These are phyloP conservation scores for Haplosporangium gracile DNA, from an alignment of 192 early-diverging fungal species.

Conservation along the genomic window DNA sequence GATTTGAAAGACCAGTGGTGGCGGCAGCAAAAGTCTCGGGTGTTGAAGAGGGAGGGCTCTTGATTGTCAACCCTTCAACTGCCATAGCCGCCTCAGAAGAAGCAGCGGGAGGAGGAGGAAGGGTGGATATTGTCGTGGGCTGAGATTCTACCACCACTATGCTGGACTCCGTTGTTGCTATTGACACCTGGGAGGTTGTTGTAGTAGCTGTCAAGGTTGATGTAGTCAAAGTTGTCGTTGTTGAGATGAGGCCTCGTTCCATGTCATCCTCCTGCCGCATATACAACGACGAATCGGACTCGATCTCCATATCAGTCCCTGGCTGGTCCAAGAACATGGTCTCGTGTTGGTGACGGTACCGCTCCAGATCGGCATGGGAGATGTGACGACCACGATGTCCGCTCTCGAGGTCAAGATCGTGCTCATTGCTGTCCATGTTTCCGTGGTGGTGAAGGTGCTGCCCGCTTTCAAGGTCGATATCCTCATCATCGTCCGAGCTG, in stretches of 20 bases:
- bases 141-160: slow-evolving; percentile 22
- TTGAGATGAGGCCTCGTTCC: neutral
- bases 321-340: slow-evolving; percentile 26
- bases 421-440: slow-evolving; percentile 39
- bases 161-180: neutral
- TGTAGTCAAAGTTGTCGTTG: neutral
- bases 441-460: neutral
- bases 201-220: neutral
- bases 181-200: slow-evolving; percentile 16
- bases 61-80: slow-evolving; percentile 44
- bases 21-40: neutral
- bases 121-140: slow-evolving; percentile 28
- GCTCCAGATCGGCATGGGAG: slow-evolving; percentile 40
- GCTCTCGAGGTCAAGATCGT: slow-evolving; percentile 43
- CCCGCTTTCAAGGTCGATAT: neutral
- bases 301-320: slow-evolving; percentile 35
- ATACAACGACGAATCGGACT: neutral
- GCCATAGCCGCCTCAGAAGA: slow-evolving; percentile 31
- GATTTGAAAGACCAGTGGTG: neutral
- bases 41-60: slow-evolving; percentile 21
- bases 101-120: neutral
- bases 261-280: slow-evolving; percentile 12
- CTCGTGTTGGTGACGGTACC: slow-evolving; percentile 46
- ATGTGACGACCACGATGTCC: slow-evolving; percentile 24
- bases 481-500: slow-evolving; percentile 37